phyloP scores from a whole-genome alignment of 2,329 filamentous ascomycete species.

The Monosporascus sp. region DNA sequence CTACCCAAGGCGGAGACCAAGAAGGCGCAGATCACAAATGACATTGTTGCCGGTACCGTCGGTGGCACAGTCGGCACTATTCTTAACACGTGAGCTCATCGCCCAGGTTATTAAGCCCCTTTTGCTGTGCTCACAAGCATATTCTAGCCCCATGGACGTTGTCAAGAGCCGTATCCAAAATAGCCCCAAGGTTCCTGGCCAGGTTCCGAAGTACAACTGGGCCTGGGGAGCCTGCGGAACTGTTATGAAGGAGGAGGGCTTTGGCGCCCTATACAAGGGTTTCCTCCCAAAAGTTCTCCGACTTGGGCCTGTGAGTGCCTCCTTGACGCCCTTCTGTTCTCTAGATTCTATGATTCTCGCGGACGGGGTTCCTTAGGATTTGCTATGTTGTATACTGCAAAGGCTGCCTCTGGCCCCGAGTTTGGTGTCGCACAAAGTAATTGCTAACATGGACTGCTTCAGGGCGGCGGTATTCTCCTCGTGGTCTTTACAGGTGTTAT shows the following conservation, averaged over 20 bases:
- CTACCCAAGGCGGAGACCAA: constrained; percentile 79
- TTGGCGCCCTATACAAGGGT: constrained; percentile 90
- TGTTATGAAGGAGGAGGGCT: constrained; percentile 90
- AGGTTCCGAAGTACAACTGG: constrained; percentile 96
- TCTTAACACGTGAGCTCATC: constrained; percentile 64
- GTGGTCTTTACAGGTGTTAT: constrained; percentile 84
- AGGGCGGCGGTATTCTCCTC: constrained; percentile 55
- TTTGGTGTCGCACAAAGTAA: background rate
- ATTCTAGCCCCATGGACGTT: constrained; percentile 71
- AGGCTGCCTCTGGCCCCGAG: no score
- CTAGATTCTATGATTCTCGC: background rate
- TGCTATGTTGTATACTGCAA: no score
- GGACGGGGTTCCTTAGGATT: no score
- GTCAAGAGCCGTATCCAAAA: constrained; percentile 99
- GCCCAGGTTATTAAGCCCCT: background rate
- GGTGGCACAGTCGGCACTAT: constrained; percentile 87
- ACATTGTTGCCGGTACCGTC: constrained; percentile 78
- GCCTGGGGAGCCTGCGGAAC: constrained; percentile 82
- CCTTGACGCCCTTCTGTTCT: background rate
- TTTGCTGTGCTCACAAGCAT: background rate
- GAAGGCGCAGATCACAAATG: constrained; percentile 75
- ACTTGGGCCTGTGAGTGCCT: constrained; percentile 38
- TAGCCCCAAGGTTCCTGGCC: constrained; percentile 74
- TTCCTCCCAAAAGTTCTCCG: constrained; percentile 92
- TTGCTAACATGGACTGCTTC: background rate